Evolutionary conservation across 2,329 filamentous ascomycete genomes (phyloP), one percentile per base, ranked within the genome.

Genomic region (Verticillium dahliae): DNA sequence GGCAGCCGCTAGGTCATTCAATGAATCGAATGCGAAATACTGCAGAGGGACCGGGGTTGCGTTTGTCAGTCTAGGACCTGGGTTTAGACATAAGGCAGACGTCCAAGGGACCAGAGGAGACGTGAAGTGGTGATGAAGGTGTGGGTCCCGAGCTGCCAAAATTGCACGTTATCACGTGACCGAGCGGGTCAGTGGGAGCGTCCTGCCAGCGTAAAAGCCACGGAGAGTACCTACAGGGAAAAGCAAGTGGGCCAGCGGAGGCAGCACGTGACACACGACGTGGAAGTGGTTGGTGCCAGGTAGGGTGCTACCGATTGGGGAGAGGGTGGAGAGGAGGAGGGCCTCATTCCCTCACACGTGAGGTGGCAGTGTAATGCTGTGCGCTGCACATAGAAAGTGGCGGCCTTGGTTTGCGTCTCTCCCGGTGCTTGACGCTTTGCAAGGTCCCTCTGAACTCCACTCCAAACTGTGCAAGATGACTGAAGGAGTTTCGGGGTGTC

Each of bases 81-180:
- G 18, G 4, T 7, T 52, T 31, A 59, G 39, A 56, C 41, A 11
- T 22, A 10, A 13, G 22, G 18, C n/a, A 52, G 10, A n/a, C 10
- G 7, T 3, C 45, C 9, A 18, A 52, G 7, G 39, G 14, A 45
- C 39, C 6, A n/a, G 10, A 52, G 18, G 6, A 22, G 45, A 52
- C 45, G 45, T 52, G 45, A 52, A 45, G 39, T 52, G 45, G 45
- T 52, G 45, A 52, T 52, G 45, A 22, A 3, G 7, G 18, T n/a
- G 45, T 52, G 45, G 45, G 45, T 52, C 45, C 45, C 22, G n/a
- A 11, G 52, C 22, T 59, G 55, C 59, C 61, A 63, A 61, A 58
- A 6, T 27, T 50, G 59, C 63, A 62, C 63, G 63, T 5, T 45
- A 33, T 61, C 63, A 65, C 63, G 63, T 64, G 63, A 62, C 11